Conservation (phyloP, 1,284 basidiomycete genomes). For the Puccinia coronata region DNA sequence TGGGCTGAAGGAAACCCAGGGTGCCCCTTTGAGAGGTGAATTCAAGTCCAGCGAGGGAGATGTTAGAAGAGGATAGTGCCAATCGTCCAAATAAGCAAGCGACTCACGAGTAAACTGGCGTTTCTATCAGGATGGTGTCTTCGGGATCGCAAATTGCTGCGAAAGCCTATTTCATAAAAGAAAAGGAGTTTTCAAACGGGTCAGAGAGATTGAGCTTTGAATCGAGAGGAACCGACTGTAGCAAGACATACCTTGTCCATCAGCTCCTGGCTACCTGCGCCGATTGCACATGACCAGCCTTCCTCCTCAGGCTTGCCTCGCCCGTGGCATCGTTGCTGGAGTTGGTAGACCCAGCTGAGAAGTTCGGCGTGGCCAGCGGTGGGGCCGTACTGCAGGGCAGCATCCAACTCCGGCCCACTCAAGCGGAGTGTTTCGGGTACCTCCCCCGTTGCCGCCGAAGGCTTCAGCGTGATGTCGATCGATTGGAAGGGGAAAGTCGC, state of each 20-base stretch:
- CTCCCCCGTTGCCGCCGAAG: background rate
- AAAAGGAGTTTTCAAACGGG: background rate
- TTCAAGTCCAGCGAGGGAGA: background rate
- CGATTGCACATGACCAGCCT: constrained; percentile 43
- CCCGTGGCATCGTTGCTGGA: constrained; percentile 54
- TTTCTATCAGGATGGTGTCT: constrained; percentile 47
- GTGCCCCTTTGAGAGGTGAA: constrained; percentile 15
- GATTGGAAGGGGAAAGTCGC: constrained; percentile 83
- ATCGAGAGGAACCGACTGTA: background rate
- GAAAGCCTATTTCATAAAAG: constrained; percentile 13
- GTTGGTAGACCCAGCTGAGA: constrained; percentile 54
- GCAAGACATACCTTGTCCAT: constrained; percentile 36
- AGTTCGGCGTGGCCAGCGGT: constrained; percentile 54
- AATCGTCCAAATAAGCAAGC: background rate
- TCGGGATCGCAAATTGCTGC: constrained; percentile 48
- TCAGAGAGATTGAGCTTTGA: background rate
- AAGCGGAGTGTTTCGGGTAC: constrained; percentile 44
- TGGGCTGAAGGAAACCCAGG: constrained; percentile 29
- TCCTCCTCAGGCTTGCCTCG: constrained; percentile 50
- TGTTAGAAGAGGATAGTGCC: background rate
- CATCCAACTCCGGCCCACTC: constrained; percentile 54
- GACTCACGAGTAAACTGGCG: constrained; percentile 48
- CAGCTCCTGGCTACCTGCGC: constrained; percentile 46
- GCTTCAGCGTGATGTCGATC: constrained; percentile 63
- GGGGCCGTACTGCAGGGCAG: constrained; percentile 57